phyloP scores from a whole-genome alignment of 1,139 yeast genomes.

The Debaryomyces coudertii region DNA sequence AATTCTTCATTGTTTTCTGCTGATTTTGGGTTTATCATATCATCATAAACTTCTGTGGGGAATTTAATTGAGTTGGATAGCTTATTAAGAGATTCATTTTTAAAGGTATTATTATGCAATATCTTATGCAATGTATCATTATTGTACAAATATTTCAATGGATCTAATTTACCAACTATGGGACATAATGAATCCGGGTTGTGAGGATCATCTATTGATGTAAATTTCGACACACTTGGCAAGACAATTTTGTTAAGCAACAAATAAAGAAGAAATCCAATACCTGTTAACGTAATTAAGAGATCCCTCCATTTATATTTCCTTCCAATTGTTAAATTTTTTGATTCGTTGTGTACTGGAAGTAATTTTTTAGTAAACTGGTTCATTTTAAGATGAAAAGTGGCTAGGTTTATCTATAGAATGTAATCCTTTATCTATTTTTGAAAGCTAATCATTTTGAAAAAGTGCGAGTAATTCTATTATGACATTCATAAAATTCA shows the following conservation, averaged over 20 bases:
- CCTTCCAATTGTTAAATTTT: background rate
- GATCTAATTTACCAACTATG: conserved; percentile 34
- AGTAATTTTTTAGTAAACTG: background rate
- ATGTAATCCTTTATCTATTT: background rate
- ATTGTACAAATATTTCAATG: conserved; percentile 25
- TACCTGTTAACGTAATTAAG: background rate
- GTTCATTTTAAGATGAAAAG: background rate
- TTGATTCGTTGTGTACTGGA: background rate
- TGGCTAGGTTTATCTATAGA: background rate
- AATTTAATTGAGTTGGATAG: conserved; percentile 59
- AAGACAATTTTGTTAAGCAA: background rate
- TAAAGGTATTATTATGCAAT: conserved; percentile 42
- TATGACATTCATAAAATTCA: background rate
- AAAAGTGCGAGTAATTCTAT: background rate
- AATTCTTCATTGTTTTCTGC: conserved; percentile 28
- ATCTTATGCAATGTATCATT: conserved; percentile 29
- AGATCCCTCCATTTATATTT: background rate
- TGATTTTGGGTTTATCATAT: conserved; percentile 31
- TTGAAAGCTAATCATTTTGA: background rate
- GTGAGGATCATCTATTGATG: conserved; percentile 2
- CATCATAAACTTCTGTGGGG: conserved; percentile 66
- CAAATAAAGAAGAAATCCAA: background rate
- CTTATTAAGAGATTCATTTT: conserved; percentile 42
- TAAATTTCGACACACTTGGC: background rate
- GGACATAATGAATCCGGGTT: conserved; percentile 40